phyloP scores from a whole-genome alignment of 768 basidiomycete genomes.

The Phaeotremella fagi region DNA sequence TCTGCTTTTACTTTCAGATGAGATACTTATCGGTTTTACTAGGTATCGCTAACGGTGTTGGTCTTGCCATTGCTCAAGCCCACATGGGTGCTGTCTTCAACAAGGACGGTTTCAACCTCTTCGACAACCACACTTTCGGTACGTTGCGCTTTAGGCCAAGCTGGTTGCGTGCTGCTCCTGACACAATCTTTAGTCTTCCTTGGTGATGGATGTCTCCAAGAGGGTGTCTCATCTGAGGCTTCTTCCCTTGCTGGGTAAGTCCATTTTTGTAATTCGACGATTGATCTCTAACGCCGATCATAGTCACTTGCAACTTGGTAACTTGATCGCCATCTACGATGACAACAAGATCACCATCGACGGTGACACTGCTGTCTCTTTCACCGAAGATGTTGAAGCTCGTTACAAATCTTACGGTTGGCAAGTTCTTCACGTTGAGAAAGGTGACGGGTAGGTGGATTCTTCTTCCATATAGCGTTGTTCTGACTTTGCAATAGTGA shows the following conservation, averaged over 20 bases:
- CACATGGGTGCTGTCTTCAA: constrained; percentile 87
- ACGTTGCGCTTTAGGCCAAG: not conserved
- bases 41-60: constrained; percentile 88
- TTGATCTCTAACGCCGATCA: not conserved
- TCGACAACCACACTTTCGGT: constrained; percentile 89
- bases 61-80: constrained; percentile 86
- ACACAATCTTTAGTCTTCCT: constrained; percentile 61
- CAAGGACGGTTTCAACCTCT: constrained; percentile 67
- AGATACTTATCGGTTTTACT: not conserved
- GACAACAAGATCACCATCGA: constrained; percentile 98
- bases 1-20: not conserved
- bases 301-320: constrained; percentile 80
- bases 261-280: not conserved
- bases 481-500: constrained; percentile 56
- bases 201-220: constrained; percentile 95
- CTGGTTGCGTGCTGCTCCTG: constrained; percentile 8
- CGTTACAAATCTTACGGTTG: constrained; percentile 89
- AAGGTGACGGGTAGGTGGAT: constrained; percentile 70
- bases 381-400: constrained; percentile 87
- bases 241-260: constrained; percentile 73
- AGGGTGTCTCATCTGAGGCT: constrained; percentile 90
- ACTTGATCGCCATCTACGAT: constrained; percentile 88
- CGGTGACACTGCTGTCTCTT: constrained; percentile 82
- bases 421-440: constrained; percentile 79
- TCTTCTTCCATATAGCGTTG: too few species aligned